These are phyloP conservation scores for Quercus gilva DNA, from an alignment of 306 rosid genomes.

Conservation along the genomic window DNA sequence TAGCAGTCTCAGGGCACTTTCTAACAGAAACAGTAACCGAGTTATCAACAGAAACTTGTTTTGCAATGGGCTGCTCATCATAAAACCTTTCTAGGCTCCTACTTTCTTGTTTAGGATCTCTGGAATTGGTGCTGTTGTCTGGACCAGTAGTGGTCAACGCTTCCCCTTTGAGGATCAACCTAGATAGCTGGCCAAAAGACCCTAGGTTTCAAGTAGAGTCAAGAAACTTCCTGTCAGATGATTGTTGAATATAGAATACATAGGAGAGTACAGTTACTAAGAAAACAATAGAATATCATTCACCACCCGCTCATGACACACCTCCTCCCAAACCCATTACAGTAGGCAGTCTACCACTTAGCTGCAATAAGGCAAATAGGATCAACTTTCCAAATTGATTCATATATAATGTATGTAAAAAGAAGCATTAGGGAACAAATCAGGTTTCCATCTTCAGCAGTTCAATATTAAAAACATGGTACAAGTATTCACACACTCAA, in stretches of 20 bases:
- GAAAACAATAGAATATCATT: constrained; percentile 2
- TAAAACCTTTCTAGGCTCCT: constrained; percentile 61
- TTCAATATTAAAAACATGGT: background rate
- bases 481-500: background rate
- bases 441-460: background rate
- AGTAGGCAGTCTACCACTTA: constrained; percentile 14
- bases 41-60: constrained; percentile 50
- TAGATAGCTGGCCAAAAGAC: constrained; percentile 57
- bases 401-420: background rate
- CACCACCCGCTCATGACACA: background rate
- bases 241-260: constrained; percentile 19
- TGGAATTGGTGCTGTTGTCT: constrained; percentile 35
- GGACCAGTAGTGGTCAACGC: constrained; percentile 29
- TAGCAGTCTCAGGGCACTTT: constrained; percentile 63
- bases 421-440: background rate
- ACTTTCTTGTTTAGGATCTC: constrained; percentile 35
- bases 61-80: constrained; percentile 61
- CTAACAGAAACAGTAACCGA: constrained; percentile 53
- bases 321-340: constrained; percentile 1
- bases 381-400: background rate
- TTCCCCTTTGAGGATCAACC: constrained; percentile 46
- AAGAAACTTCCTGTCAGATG: constrained; percentile 30
- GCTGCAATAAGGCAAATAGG: constrained; percentile 9
- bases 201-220: constrained; percentile 47
- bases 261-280: constrained; percentile 12